These are phyloP conservation scores for Saururus chinensis DNA, from an alignment of 164 flowering plant species.

Conservation along the genomic window DNA sequence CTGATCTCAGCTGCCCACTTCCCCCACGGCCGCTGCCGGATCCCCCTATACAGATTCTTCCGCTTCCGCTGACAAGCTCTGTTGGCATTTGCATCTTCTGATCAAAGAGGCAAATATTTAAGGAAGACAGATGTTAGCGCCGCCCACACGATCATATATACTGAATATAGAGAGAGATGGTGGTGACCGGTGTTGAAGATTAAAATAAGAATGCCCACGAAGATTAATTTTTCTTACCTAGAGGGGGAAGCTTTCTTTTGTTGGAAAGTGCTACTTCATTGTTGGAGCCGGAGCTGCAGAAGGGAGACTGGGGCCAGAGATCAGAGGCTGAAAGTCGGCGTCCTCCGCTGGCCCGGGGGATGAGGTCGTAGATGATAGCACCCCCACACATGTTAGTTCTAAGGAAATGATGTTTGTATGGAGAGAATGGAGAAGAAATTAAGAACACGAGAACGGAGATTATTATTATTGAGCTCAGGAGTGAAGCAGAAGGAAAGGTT, in stretches of 20 bases:
- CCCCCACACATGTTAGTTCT: slow-evolving; percentile 53
- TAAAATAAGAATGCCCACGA: background rate
- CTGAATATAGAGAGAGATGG: background rate
- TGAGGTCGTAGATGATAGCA: slow-evolving; percentile 22
- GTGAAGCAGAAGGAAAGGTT: no score
- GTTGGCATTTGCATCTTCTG: slow-evolving; percentile 9
- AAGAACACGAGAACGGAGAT: no score
- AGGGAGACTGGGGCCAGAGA: slow-evolving; percentile 34
- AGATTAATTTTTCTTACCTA: slow-evolving; percentile 15
- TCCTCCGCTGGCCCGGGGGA: slow-evolving; percentile 13
- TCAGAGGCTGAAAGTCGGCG: slow-evolving; percentile 26
- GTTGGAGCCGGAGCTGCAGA: background rate
- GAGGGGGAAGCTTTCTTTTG: slow-evolving; percentile 2
- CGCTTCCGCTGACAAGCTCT: slow-evolving; percentile 41
- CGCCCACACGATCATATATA: no score
- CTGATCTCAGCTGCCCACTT: slow-evolving; percentile 98
- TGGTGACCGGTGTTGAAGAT: background rate
- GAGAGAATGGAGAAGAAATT: no score
- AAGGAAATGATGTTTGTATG: no score
- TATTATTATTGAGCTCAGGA: no score
- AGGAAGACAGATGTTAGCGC: background rate
- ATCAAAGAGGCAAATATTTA: background rate
- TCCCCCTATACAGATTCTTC: slow-evolving; percentile 85
- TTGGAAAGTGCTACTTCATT: slow-evolving; percentile 2
- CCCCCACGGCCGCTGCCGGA: slow-evolving; percentile 89